Percentiles rank a stretch among this genome's conserved stretches.
phyloP scores from a whole-genome alignment of 1,284 basidiomycete species.

The Pseudozyma pruni region DNA sequence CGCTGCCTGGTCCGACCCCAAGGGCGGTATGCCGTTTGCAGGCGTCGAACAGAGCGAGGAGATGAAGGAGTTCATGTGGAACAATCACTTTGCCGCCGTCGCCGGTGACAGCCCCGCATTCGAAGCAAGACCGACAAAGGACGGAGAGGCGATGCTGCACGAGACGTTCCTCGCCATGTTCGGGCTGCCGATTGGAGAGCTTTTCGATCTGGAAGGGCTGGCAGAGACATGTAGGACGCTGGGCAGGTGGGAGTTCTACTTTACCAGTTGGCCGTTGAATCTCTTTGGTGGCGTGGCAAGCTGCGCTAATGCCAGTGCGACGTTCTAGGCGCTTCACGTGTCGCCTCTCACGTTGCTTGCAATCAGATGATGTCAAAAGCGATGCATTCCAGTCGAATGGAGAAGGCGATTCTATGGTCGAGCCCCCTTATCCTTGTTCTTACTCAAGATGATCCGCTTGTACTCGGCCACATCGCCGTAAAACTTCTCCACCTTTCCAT shows the following conservation, averaged over 20 bases:
- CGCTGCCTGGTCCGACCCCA: constrained; percentile 69
- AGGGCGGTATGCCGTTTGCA: constrained; percentile 39
- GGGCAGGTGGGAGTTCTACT: constrained; percentile 69
- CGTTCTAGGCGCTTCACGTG: no score
- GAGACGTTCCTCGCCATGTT: constrained; percentile 57
- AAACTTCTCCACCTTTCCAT: constrained; percentile 85
- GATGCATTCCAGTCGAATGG: no score
- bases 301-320: constrained; percentile 68
- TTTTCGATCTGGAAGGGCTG: constrained; percentile 69
- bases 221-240: constrained; percentile 62
- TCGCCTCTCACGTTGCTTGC: no score
- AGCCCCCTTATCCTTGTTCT: constrained; percentile 43
- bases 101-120: constrained; percentile 79
- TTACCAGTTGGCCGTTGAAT: constrained; percentile 68
- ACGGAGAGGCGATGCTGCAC: constrained; percentile 42
- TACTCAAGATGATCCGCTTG: constrained; percentile 75
- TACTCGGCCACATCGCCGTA: constrained; percentile 89
- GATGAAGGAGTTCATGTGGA: constrained; percentile 71
- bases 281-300: constrained; percentile 69
- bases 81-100: constrained; percentile 80
- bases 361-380: no score
- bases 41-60: constrained; percentile 61
- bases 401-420: background rate
- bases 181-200: constrained; percentile 69
- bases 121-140: constrained; percentile 73